Conservation (phyloP, 225 moss, liverwort and hornwort genomes). For the Bryoerythrophyllum caledonicum region DNA sequence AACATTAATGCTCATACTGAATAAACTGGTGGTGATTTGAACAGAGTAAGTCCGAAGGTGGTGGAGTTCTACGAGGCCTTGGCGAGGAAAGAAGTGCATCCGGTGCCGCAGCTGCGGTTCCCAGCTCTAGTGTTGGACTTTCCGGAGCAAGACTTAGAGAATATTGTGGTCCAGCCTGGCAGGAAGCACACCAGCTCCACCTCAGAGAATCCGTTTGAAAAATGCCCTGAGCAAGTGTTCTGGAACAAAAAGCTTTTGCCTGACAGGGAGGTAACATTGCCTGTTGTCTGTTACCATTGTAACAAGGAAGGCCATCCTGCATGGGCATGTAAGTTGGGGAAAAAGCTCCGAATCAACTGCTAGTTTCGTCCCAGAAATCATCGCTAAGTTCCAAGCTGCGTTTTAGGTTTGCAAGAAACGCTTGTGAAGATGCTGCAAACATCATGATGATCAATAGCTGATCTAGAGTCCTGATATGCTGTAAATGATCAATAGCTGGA, state of each 20-base stretch:
- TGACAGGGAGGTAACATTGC: not conserved
- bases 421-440: not conserved
- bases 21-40: conserved; percentile 2
- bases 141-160: not conserved
- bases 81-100: conserved; percentile 12
- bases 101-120: conserved; percentile 4
- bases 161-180: not conserved
- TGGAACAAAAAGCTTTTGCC: not conserved
- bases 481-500: too few species aligned
- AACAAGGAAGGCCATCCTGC: conserved; percentile 29
- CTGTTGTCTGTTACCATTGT: conserved; percentile 33
- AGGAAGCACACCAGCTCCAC: not conserved
- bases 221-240: not conserved
- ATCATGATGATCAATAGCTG: not conserved
- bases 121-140: conserved; percentile 1
- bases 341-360: conserved; percentile 13
- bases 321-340: conserved; percentile 17
- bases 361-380: not conserved
- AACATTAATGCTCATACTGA: not conserved
- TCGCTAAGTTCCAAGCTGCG: not conserved
- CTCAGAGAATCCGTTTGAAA: not conserved
- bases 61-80: conserved; percentile 36
- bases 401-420: not conserved
- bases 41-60: conserved; percentile 40
- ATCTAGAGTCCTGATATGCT: not conserved